Evolutionary conservation across 768 basidiomycete genomes (phyloP).

Genomic region (Boletus coccyginus): DNA sequence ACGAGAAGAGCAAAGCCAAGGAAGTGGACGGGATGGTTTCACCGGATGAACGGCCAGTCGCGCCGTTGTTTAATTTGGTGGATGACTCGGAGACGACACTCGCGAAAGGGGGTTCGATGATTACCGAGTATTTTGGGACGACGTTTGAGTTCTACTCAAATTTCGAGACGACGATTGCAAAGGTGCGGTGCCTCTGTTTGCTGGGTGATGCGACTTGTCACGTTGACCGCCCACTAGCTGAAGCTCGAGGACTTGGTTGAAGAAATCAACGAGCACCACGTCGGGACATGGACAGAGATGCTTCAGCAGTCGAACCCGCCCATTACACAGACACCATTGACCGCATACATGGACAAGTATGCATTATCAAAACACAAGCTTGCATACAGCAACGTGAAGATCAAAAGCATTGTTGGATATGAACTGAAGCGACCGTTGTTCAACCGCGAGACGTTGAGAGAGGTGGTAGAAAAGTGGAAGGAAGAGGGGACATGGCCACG

Average conservation of each 20-base stretch:
- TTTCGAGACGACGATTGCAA: slow-evolving; percentile 62
- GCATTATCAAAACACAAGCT: slow-evolving; percentile 67
- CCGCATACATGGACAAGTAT: slow-evolving; percentile 77
- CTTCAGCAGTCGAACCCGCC: slow-evolving; percentile 67
- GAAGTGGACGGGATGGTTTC: slow-evolving; percentile 62
- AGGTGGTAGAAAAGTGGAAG: slow-evolving; percentile 80
- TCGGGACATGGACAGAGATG: slow-evolving; percentile 82
- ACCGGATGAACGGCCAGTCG: slow-evolving; percentile 55
- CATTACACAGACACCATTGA: slow-evolving; percentile 66
- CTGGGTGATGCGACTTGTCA: neutral
- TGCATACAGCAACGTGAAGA: slow-evolving; percentile 67
- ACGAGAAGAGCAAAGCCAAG: slow-evolving; percentile 65
- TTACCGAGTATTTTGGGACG: slow-evolving; percentile 73
- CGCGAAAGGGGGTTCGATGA: slow-evolving; percentile 59
- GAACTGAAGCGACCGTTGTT: slow-evolving; percentile 61
- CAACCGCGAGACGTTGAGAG: slow-evolving; percentile 56
- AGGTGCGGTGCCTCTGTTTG: slow-evolving; percentile 39
- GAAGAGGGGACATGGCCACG: slow-evolving; percentile 51
- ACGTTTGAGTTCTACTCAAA: slow-evolving; percentile 79
- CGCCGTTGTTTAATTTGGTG: slow-evolving; percentile 82
- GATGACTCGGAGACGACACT: slow-evolving; percentile 76
- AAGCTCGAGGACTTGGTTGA: slow-evolving; percentile 69
- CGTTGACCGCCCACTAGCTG: slow-evolving; percentile 39
- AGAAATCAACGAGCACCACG: slow-evolving; percentile 84
- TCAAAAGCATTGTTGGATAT: slow-evolving; percentile 73